A percentile compares a stretch with the other conserved stretches of the same genome.
Evolutionary conservation across 2,329 filamentous ascomycete genomes (phyloP).

Genomic region (Penicillium sp.): DNA sequence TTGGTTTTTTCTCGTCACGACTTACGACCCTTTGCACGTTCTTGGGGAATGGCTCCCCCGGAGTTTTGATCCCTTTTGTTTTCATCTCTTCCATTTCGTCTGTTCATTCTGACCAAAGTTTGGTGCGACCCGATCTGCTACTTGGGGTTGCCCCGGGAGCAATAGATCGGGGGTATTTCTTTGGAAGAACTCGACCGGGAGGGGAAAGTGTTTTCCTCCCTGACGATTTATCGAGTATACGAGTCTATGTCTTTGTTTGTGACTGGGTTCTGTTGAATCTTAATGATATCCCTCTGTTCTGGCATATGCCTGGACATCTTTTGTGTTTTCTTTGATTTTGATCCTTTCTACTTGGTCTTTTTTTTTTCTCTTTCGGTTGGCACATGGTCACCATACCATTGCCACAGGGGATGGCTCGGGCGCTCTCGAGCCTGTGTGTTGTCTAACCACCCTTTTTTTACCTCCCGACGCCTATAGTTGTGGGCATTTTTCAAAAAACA

Average conservation of each 20-base stretch:
- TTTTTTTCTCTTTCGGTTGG: slow-evolving; percentile 5
- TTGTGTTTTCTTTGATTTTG: slow-evolving; percentile 5
- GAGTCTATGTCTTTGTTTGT: slow-evolving; percentile 26
- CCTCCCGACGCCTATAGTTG: slow-evolving; percentile 1
- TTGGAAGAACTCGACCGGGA: slow-evolving; percentile 6
- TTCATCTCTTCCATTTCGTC: not conserved
- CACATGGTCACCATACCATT: not conserved
- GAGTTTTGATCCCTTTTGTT: not conserved
- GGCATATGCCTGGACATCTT: slow-evolving; percentile 17
- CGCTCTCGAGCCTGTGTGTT: not conserved
- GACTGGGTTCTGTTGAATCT: slow-evolving; percentile 27
- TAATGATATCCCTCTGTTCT: slow-evolving; percentile 32
- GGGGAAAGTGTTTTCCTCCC: slow-evolving; percentile 11
- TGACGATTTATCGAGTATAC: slow-evolving; percentile 30
- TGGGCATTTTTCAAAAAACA: slow-evolving; percentile 1
- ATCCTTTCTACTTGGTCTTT: slow-evolving; percentile 9
- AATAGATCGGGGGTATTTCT: not conserved
- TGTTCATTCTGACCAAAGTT: slow-evolving; percentile 2
- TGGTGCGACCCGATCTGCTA: slow-evolving; percentile 4
- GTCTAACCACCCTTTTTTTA: slow-evolving; percentile 1
- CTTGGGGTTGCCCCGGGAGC: not conserved
- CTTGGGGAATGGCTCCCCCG: slow-evolving; percentile 4
- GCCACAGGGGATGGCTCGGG: not conserved
- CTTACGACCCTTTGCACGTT: slow-evolving; percentile 7
- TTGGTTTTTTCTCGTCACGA: slow-evolving; percentile 5